phyloP scores from a whole-genome alignment of 2,329 filamentous ascomycete species.

The Colletotrichum destructivum region DNA sequence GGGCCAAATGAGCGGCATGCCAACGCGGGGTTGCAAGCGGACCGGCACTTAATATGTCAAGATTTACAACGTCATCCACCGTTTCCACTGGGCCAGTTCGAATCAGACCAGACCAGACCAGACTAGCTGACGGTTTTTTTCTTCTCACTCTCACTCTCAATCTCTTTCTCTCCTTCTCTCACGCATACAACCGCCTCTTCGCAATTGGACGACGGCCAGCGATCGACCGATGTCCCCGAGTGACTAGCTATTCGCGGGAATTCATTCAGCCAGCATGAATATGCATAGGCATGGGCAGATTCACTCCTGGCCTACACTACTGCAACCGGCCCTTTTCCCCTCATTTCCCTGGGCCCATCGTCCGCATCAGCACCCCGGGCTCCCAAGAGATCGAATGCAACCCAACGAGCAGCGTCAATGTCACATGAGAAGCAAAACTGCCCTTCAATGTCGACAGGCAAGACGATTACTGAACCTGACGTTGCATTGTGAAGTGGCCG shows the following conservation, averaged over 20 bases:
- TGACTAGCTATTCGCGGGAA: constrained; percentile 8
- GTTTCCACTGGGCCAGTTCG: not conserved
- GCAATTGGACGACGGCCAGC: constrained; percentile 15
- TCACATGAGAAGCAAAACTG: constrained; percentile 21
- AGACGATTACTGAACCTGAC: constrained; percentile 2
- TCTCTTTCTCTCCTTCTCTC: not conserved
- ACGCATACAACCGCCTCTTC: not conserved
- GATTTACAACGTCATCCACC: constrained; percentile 28
- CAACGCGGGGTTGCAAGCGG: constrained; percentile 35
- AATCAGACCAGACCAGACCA: not conserved
- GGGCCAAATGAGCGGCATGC: constrained; percentile 20
- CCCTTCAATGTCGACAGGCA: not conserved
- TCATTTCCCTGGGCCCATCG: constrained; percentile 3
- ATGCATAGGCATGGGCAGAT: not conserved
- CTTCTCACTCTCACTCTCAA: not conserved
- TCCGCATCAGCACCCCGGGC: constrained; percentile 15
- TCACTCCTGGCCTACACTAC: not conserved
- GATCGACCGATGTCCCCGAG: constrained; percentile 5
- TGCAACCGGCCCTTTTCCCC: constrained; percentile 2
- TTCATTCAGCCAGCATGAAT: not conserved
- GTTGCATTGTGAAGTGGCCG: not conserved
- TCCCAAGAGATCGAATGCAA: constrained; percentile 37
- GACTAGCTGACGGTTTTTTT: no score
- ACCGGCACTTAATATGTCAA: constrained; percentile 18
- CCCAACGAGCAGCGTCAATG: constrained; percentile 14